Percentiles rank a stretch among this genome's conserved stretches.
Conservation (phyloP, 495 filamentous ascomycete genomes). For the Aspergillus egyptiacus region DNA sequence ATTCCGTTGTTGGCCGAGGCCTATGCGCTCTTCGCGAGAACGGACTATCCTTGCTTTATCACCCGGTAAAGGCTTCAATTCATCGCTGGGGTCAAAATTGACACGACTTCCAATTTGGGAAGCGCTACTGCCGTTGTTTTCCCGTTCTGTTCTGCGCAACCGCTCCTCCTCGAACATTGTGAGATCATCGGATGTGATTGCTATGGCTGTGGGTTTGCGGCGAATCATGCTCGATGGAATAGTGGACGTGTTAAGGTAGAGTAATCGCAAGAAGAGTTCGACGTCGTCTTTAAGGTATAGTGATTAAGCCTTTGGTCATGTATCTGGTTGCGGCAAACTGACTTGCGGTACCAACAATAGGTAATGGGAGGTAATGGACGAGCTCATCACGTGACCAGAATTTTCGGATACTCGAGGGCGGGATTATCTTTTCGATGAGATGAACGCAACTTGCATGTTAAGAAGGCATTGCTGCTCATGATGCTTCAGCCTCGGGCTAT, state of each 20-base stretch:
- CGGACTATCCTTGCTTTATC: constrained; percentile 47
- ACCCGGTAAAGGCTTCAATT: constrained; percentile 50
- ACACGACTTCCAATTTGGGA: constrained; percentile 16
- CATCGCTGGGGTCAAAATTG: constrained; percentile 52
- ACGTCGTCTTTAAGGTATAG: too few species aligned
- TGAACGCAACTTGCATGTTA: neutral
- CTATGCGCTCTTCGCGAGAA: constrained; percentile 46
- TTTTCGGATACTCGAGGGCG: neutral
- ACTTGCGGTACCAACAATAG: neutral
- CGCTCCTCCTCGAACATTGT: constrained; percentile 64
- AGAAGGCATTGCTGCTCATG: constrained; percentile 5
- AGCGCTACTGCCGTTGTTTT: constrained; percentile 23
- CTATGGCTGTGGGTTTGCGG: constrained; percentile 70
- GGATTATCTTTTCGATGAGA: constrained; percentile 9
- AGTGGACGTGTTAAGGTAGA: neutral
- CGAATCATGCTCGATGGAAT: constrained; percentile 61
- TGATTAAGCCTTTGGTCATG: too few species aligned
- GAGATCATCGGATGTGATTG: constrained; percentile 72
- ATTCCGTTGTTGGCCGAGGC: constrained; percentile 24
- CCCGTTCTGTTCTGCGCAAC: constrained; percentile 26
- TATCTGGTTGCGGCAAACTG: too few species aligned
- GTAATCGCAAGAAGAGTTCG: neutral
- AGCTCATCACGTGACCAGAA: constrained; percentile 6
- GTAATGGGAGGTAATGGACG: neutral
- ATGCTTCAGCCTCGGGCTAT: constrained; percentile 32